A percentile compares a stretch with the other conserved stretches of the same genome.
phyloP scores from a whole-genome alignment of 1,284 basidiomycete species.

The Ceratobasidium sp. region DNA sequence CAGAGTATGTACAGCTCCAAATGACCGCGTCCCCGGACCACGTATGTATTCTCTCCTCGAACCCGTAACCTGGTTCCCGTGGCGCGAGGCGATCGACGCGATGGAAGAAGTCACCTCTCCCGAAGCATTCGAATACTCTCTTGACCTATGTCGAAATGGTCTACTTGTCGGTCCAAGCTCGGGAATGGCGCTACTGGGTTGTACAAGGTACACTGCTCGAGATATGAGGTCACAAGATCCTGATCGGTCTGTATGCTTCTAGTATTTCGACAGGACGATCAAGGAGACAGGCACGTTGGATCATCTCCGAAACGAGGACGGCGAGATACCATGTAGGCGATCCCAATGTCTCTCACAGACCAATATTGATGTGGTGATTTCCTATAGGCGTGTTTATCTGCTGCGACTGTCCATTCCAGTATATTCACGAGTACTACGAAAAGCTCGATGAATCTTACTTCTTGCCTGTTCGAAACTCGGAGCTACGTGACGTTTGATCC shows the following conservation, averaged over 20 bases:
- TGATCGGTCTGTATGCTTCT: not conserved
- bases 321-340: slow-evolving; percentile 23
- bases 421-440: slow-evolving; percentile 23
- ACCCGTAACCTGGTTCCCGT: slow-evolving; percentile 20
- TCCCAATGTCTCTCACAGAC: too few relatives aligned
- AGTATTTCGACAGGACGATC: slow-evolving; percentile 16
- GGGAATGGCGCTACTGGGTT: slow-evolving; percentile 14
- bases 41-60: slow-evolving; percentile 15
- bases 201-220: not conserved
- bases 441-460: slow-evolving; percentile 22
- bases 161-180: slow-evolving; percentile 22
- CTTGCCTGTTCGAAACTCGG: slow-evolving; percentile 10
- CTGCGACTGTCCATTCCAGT: slow-evolving; percentile 23
- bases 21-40: slow-evolving; percentile 14
- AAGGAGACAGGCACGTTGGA: slow-evolving; percentile 6
- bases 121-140: slow-evolving; percentile 12
- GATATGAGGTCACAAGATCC: not conserved
- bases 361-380: not conserved
- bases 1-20: slow-evolving; percentile 14
- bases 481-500: slow-evolving; percentile 8
- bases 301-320: slow-evolving; percentile 17
- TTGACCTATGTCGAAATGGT: slow-evolving; percentile 10
- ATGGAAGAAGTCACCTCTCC: slow-evolving; percentile 22
- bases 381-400: slow-evolving; percentile 9
- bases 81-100: slow-evolving; percentile 12